Evolutionary conservation across 2,329 filamentous ascomycete species (phyloP).

Genomic region (Phoma sp.): DNA sequence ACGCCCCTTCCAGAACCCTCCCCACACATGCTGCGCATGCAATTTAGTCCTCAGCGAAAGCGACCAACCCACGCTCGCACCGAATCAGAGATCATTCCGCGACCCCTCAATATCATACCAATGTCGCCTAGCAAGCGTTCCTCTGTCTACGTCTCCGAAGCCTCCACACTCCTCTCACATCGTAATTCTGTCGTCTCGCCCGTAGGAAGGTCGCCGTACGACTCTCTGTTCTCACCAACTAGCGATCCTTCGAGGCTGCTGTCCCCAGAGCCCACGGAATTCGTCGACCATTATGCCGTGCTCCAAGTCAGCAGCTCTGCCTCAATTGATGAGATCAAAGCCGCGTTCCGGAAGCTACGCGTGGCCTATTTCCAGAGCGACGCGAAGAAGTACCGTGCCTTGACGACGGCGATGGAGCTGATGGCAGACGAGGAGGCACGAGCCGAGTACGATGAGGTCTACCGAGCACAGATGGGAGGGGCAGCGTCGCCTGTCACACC

Average conservation of each 20-base stretch:
- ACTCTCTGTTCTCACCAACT: conserved; percentile 21
- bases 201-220: conserved; percentile 14
- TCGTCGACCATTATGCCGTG: conserved; percentile 41
- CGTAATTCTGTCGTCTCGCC: conserved; percentile 29
- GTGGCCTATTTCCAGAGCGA: conserved; percentile 37
- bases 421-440: conserved; percentile 37
- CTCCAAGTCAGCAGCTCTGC: conserved; percentile 32
- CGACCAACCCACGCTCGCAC: conserved; percentile 30
- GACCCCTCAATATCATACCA: conserved; percentile 26
- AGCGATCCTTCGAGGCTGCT: conserved; percentile 16
- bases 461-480: conserved; percentile 17
- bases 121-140: conserved; percentile 30
- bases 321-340: conserved; percentile 38
- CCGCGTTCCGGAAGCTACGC: conserved; percentile 35
- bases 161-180: conserved; percentile 30
- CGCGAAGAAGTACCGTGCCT: conserved; percentile 36
- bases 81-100: conserved; percentile 31
- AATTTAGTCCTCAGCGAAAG: conserved; percentile 28
- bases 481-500: conserved; percentile 15
- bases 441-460: conserved; percentile 35
- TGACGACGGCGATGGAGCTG: conserved; percentile 39
- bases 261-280: conserved; percentile 18
- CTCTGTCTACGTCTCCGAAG: conserved; percentile 37
- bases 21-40: conserved; percentile 23
- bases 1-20: conserved; percentile 24